A percentile compares a stretch with the other conserved stretches of the same genome.
Evolutionary conservation across 2,329 filamentous ascomycete species (phyloP).

Genomic region (Colletotrichum sp.): DNA sequence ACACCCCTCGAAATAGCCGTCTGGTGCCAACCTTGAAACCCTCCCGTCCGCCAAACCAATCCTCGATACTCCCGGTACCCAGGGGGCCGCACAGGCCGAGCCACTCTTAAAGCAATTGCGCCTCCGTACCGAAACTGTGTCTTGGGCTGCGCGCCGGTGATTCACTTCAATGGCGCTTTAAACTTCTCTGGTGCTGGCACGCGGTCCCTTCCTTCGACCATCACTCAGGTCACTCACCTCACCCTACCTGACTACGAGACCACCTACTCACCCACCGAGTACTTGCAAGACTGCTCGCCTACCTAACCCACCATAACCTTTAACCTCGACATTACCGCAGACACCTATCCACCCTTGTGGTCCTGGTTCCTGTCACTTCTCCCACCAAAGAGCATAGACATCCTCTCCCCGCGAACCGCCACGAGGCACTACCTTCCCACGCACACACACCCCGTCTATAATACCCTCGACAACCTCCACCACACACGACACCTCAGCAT

Average conservation of each 20-base stretch:
- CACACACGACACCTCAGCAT: not conserved
- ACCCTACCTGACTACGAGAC: not conserved
- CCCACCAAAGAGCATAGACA: not conserved
- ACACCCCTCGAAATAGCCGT: not conserved
- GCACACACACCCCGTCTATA: not conserved
- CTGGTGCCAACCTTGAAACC: conserved; percentile 15
- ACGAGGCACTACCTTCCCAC: not conserved
- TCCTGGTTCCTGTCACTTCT: not conserved
- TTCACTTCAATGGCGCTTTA: conserved; percentile 22
- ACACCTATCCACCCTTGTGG: not conserved
- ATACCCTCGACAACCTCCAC: conserved; percentile 4
- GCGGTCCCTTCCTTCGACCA: conserved; percentile 5
- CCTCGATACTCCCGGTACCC: conserved; percentile 13
- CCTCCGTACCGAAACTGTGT: conserved; percentile 19
- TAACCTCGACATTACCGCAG: not conserved
- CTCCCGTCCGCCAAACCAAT: conserved; percentile 8
- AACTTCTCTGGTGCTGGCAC: conserved; percentile 13
- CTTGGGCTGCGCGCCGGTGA: conserved; percentile 17
- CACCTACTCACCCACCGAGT: not conserved
- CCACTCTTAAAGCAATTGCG: conserved; percentile 16
- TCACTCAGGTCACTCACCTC: not conserved
- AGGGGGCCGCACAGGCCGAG: conserved; percentile 16
- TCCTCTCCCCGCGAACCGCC: not conserved
- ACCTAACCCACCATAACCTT: not conserved
- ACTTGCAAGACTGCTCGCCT: not conserved